A percentile compares a stretch with the other conserved stretches of the same genome.
phyloP scores from a whole-genome alignment of 768 basidiomycete species.

The Kwoniella botswanensis region DNA sequence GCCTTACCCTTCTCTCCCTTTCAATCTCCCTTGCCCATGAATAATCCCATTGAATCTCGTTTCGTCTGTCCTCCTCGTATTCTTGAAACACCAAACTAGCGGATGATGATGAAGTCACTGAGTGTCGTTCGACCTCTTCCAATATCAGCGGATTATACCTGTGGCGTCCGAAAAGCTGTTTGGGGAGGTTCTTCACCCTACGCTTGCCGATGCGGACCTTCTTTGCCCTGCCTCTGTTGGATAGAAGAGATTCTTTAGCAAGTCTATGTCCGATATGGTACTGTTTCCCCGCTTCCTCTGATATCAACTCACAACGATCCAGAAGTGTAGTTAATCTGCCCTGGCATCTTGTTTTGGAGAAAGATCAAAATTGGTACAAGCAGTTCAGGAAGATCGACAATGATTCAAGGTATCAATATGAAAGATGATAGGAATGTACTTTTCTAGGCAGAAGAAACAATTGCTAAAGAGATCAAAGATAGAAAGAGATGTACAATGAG shows the following conservation, averaged over 20 bases:
- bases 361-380: background rate
- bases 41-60: background rate
- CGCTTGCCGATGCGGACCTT: too few species aligned
- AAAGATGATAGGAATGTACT: background rate
- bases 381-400: background rate
- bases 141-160: background rate
- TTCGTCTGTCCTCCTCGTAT: background rate
- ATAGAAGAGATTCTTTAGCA: too few species aligned
- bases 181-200: background rate
- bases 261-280: too few species aligned
- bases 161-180: background rate
- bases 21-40: background rate
- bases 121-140: background rate
- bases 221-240: too few species aligned
- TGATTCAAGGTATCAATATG: background rate
- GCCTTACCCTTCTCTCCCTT: background rate
- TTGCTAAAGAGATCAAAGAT: too few species aligned
- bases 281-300: too few species aligned
- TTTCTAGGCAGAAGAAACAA: too few species aligned
- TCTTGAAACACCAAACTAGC: too few species aligned
- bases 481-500: too few species aligned
- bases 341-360: background rate
- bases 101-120: background rate
- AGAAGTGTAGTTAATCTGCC: slow-evolving; percentile 5
- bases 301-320: slow-evolving; percentile 2